Evolutionary conservation across 179 eudicot species (phyloP).

Genomic region (Nepenthes alata): DNA sequence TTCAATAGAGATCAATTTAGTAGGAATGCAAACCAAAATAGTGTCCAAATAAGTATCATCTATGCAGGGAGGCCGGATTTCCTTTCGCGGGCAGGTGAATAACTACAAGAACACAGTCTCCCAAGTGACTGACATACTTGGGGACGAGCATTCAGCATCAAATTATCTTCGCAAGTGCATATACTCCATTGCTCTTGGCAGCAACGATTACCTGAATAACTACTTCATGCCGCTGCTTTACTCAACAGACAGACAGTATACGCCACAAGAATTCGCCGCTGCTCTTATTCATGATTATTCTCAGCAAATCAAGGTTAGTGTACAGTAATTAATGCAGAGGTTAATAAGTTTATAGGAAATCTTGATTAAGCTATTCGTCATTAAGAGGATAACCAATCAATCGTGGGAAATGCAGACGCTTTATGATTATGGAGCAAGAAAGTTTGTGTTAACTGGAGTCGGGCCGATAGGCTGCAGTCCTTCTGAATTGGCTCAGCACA

Average conservation of each 20-base stretch:
- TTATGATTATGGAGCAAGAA: constrained; percentile 49
- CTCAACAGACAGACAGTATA: constrained; percentile 39
- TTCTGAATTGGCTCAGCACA: constrained; percentile 58
- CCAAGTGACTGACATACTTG: constrained; percentile 61
- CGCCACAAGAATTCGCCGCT: constrained; percentile 55
- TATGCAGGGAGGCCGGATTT: constrained; percentile 56
- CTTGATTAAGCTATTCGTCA: not conserved
- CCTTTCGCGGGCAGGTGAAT: constrained; percentile 52
- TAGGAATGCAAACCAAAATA: too few relatives aligned
- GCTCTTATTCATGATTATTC: constrained; percentile 60
- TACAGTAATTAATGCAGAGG: too few relatives aligned
- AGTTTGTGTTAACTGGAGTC: constrained; percentile 25
- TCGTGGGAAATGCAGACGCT: constrained; percentile 21
- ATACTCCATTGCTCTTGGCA: constrained; percentile 72
- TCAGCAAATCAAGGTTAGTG: constrained; percentile 31
- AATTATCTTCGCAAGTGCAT: constrained; percentile 59
- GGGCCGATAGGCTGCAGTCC: constrained; percentile 47
- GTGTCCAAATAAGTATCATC: too few relatives aligned
- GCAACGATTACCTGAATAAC: constrained; percentile 91
- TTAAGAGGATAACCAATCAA: not conserved
- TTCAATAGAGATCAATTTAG: too few relatives aligned
- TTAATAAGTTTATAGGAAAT: not conserved
- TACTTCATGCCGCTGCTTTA: constrained; percentile 80
- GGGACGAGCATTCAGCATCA: constrained; percentile 59
- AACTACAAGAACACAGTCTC: constrained; percentile 77